Evolutionary conservation across 495 filamentous ascomycete species (phyloP), one percentile per base, ranked within the genome.

Genomic region (Talaromyces nanjingensis): DNA sequence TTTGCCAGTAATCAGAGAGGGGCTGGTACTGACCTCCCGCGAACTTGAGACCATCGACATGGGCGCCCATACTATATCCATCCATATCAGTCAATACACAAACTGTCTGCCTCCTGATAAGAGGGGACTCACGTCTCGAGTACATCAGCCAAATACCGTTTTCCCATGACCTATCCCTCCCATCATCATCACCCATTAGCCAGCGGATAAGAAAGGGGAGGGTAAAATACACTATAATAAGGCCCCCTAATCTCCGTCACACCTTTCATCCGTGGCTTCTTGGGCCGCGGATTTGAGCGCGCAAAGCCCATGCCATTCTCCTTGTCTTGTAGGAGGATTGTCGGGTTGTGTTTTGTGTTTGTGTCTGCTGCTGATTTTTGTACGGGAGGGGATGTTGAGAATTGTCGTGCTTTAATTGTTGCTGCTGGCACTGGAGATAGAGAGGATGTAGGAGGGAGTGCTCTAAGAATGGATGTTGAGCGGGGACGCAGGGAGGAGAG

Each of bases 1-100:
- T 42, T 42, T 42, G 27, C 27, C 27, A 27, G 25, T 25, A 25
- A 25, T 25, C 25, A n/a, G n/a, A n/a, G n/a, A n/a, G n/a, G n/a
- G n/a, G n/a, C n/a, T n/a, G n/a, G n/a, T n/a, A 49, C 39, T 25
- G 27, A 16, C 83, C 83, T 68, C 83, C 82, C 3, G 81, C 81
- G 71, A 85, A 85, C 59, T 85, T 84, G 9, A 86, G 71, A 2
- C 83, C 82, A 65, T 85, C 83, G 20, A 85, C 74, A 69, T 85
- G 78, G 9, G 76, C 68, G 8, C 82, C 80, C 82, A 82, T 83
- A 27, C 77, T 79, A 63, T 56, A 58, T 27, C 14, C 6, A 25
- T 42, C 34, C 0, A n/a, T 25, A 14, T 52, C n/a, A 20, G 7
- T 37, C 25, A 33, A 25, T 12, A 18, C 6, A 31, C 27, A 27